These are phyloP conservation scores for Moesziomyces parantarcticus DNA, from an alignment of 1,284 basidiomycete genomes.

Conservation along the genomic window DNA sequence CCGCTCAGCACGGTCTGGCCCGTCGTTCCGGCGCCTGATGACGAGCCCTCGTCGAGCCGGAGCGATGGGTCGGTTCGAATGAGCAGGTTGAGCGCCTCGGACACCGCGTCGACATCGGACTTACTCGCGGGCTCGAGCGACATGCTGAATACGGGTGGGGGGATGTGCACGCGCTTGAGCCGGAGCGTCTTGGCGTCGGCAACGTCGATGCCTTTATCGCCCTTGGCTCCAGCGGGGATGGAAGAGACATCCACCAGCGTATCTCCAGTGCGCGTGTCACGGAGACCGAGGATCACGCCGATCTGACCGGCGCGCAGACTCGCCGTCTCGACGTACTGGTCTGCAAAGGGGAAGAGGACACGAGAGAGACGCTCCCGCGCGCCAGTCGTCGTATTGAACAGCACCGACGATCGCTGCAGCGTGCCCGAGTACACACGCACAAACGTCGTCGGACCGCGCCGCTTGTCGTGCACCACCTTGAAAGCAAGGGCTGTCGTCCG, in stretches of 20 bases:
- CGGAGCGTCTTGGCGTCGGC: conserved; percentile 63
- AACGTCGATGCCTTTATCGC: conserved; percentile 3
- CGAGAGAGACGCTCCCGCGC: conserved; percentile 80
- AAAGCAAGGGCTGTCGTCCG: conserved; percentile 74
- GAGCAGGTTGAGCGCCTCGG: conserved; percentile 78
- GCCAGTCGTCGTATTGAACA: conserved; percentile 78
- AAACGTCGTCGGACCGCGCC: conserved; percentile 89
- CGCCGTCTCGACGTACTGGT: conserved; percentile 82
- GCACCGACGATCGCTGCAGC: conserved; percentile 73
- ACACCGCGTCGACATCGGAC: conserved; percentile 77
- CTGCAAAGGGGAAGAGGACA: conserved; percentile 82
- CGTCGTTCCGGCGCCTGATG: conserved; percentile 69
- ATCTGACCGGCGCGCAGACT: conserved; percentile 82
- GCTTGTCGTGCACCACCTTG: conserved; percentile 88
- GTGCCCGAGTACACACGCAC: conserved; percentile 86
- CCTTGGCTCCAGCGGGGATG: background rate
- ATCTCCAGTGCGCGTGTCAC: conserved; percentile 86
- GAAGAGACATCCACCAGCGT: conserved; percentile 72
- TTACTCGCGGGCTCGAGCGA: conserved; percentile 63
- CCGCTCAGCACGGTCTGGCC: conserved; percentile 86
- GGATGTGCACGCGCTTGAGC: conserved; percentile 80
- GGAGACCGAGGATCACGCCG: conserved; percentile 84
- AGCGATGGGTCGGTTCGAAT: conserved; percentile 87
- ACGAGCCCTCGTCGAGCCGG: conserved; percentile 70
- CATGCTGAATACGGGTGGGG: conserved; percentile 76